Conservation (phyloP, 495 filamentous ascomycete genomes). For the Pseudotulostoma volvatum region DNA sequence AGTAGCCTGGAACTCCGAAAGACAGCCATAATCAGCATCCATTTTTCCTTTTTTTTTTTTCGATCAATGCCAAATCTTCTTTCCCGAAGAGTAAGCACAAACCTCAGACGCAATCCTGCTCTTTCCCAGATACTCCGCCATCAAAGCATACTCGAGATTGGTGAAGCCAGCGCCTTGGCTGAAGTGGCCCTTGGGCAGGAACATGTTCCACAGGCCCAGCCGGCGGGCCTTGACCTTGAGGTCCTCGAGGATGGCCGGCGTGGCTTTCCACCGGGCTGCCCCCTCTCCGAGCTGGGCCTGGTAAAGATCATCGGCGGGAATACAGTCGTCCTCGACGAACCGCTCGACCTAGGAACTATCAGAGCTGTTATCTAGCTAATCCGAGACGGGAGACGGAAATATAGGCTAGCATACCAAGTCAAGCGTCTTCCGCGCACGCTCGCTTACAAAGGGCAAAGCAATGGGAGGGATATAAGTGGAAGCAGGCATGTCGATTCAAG, state of each 20-base stretch:
- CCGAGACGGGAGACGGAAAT: too few relatives aligned
- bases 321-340: slow-evolving; percentile 94
- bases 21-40: slow-evolving; percentile 1
- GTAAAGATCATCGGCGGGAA: slow-evolving; percentile 66
- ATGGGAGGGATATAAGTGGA: slow-evolving; percentile 51
- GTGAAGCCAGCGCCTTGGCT: slow-evolving; percentile 80
- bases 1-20: slow-evolving; percentile 37
- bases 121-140: slow-evolving; percentile 80
- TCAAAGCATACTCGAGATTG: slow-evolving; percentile 84
- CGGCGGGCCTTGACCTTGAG: slow-evolving; percentile 71
- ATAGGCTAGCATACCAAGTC: slow-evolving; percentile 42
- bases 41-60: too few relatives aligned
- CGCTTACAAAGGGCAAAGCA: slow-evolving; percentile 54
- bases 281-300: slow-evolving; percentile 63
- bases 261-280: slow-evolving; percentile 55
- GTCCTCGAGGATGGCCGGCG: slow-evolving; percentile 70
- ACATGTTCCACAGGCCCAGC: slow-evolving; percentile 97
- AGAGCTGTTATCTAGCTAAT: too few relatives aligned
- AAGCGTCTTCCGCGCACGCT: slow-evolving; percentile 58
- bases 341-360: slow-evolving; percentile 73
- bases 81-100: too few relatives aligned
- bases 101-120: slow-evolving; percentile 63
- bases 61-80: too few relatives aligned
- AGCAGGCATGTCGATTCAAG: slow-evolving; percentile 46
- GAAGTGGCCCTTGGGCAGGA: slow-evolving; percentile 88